Conservation (phyloP, 441 rosid genomes). For the Brassica hybrid region DNA sequence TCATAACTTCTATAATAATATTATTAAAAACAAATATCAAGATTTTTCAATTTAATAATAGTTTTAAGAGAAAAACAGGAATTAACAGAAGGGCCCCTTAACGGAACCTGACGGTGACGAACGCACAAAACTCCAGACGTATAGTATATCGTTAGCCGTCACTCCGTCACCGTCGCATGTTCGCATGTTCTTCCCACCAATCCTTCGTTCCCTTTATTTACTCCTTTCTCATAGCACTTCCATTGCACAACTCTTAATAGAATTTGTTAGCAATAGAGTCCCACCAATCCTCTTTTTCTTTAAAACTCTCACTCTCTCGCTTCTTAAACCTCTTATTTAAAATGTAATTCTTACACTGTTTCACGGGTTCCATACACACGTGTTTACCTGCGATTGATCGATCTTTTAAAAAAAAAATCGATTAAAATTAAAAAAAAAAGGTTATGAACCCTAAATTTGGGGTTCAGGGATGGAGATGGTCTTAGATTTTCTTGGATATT, state of each 20-base stretch:
- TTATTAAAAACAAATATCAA: constrained; percentile 4
- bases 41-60: background rate
- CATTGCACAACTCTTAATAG: no score
- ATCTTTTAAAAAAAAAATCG: no score
- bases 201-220: background rate
- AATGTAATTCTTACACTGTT: no score
- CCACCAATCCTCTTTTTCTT: no score
- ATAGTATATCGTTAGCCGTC: constrained; percentile 22
- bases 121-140: constrained; percentile 15
- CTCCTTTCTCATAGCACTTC: background rate
- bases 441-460: no score
- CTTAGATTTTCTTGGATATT: background rate
- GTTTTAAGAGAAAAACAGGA: constrained; percentile 7
- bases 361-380: no score
- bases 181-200: constrained; percentile 32
- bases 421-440: no score
- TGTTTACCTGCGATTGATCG: no score
- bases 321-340: no score
- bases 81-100: constrained; percentile 23
- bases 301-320: no score
- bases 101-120: constrained; percentile 38
- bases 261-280: no score
- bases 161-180: constrained; percentile 31
- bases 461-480: no score
- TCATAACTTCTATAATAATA: background rate